These are phyloP conservation scores for Ogataea siamensis DNA, from an alignment of 805 yeast species.

Conservation along the genomic window DNA sequence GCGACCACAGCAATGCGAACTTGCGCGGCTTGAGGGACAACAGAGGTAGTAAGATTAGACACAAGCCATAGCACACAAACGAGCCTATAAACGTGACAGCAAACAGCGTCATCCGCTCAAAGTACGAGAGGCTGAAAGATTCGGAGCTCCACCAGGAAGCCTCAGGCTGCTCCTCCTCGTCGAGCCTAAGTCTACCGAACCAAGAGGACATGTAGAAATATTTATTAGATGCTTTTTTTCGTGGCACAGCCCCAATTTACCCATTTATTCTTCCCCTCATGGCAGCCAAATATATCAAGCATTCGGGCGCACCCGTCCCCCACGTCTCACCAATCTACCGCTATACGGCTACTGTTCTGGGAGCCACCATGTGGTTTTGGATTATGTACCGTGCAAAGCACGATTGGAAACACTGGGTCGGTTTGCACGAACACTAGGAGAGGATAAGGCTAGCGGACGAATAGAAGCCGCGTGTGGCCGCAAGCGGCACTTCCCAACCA, in stretches of 20 bases:
- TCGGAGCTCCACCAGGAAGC: conserved; percentile 11
- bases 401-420: conserved; percentile 63
- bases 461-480: too few relatives aligned
- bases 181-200: conserved; percentile 6
- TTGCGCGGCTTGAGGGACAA: conserved; percentile 80
- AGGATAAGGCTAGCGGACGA: too few relatives aligned
- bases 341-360: conserved; percentile 63
- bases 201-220: conserved; percentile 6
- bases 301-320: conserved; percentile 65
- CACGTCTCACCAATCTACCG: conserved; percentile 58
- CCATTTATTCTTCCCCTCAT: conserved; percentile 9
- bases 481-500: too few relatives aligned
- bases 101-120: conserved; percentile 76
- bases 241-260: conserved; percentile 1
- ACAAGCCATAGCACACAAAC: conserved; percentile 68
- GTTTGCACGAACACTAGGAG: conserved; percentile 34
- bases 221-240: not conserved
- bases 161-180: conserved; percentile 7
- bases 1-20: conserved; percentile 80
- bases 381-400: conserved; percentile 75
- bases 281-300: conserved; percentile 35
- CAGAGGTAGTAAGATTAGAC: conserved; percentile 79
- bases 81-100: conserved; percentile 71
- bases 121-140: conserved; percentile 54
- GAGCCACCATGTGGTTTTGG: conserved; percentile 91